Evolutionary conservation across 208 protist species (phyloP).

Genomic region (Wallacemonas sp.): DNA sequence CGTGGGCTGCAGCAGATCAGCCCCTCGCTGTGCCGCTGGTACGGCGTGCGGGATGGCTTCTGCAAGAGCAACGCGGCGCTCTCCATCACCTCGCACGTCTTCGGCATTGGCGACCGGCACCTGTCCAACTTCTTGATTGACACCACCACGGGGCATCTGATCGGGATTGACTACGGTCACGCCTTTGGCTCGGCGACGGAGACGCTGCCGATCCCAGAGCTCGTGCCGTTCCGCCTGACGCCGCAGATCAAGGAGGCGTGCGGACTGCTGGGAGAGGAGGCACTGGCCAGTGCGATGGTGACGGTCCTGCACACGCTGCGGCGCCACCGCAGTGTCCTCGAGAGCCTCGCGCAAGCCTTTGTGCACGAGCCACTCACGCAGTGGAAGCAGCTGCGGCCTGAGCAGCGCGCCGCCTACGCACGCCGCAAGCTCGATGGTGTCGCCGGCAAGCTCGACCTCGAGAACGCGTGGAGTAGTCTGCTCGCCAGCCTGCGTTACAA

Average conservation of each 20-base stretch:
- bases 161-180: slow-evolving; percentile 96
- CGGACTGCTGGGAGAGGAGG: slow-evolving; percentile 63
- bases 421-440: slow-evolving; percentile 23
- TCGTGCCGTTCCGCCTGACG: slow-evolving; percentile 94
- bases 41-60: slow-evolving; percentile 74
- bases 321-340: slow-evolving; percentile 50
- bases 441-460: slow-evolving; percentile 33
- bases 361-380: slow-evolving; percentile 88
- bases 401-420: slow-evolving; percentile 12
- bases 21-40: slow-evolving; percentile 51
- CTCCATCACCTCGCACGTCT: slow-evolving; percentile 80
- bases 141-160: slow-evolving; percentile 51
- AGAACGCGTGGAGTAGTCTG: slow-evolving; percentile 26
- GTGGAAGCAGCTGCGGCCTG: slow-evolving; percentile 32
- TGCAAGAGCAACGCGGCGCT: slow-evolving; percentile 61
- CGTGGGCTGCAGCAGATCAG: slow-evolving; percentile 34
- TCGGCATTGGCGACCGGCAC: slow-evolving; percentile 95
- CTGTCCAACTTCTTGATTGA: slow-evolving; percentile 92
- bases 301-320: slow-evolving; percentile 44
- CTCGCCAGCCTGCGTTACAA: slow-evolving; percentile 8
- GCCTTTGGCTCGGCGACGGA: slow-evolving; percentile 92
- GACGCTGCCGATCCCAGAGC: slow-evolving; percentile 87
- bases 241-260: slow-evolving; percentile 78
- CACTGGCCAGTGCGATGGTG: slow-evolving; percentile 63
- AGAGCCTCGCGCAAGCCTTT: slow-evolving; percentile 89